Evolutionary conservation across 345 rosid genomes (phyloP).

Genomic region (Citropsis articulata): DNA sequence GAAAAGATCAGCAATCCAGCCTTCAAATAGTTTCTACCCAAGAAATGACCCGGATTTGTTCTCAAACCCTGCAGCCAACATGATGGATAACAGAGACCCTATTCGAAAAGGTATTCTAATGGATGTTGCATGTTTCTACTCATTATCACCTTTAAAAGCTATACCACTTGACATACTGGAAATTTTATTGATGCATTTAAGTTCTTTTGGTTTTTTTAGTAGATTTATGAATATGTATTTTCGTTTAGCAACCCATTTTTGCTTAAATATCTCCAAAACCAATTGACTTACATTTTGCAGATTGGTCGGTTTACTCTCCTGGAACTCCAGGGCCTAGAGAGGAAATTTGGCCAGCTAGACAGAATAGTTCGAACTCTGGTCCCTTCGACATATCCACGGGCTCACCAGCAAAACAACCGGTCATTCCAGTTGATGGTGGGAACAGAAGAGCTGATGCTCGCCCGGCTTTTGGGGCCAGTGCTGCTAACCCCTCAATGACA

Average conservation of each 20-base stretch:
- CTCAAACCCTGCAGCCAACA: conserved; percentile 49
- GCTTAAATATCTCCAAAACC: conserved; percentile 48
- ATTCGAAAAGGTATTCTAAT: conserved; percentile 61
- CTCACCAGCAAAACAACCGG: conserved; percentile 55
- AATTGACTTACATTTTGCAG: conserved; percentile 85
- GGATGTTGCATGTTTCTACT: conserved; percentile 6
- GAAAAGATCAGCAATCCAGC: conserved; percentile 83
- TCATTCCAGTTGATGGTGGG: conserved; percentile 54
- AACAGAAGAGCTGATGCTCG: conserved; percentile 52
- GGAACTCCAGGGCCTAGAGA: conserved; percentile 95
- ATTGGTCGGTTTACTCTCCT: conserved; percentile 75
- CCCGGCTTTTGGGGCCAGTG: conserved; percentile 42
- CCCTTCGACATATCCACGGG: conserved; percentile 61
- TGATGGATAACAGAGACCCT: conserved; percentile 67
- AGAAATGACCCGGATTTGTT: conserved; percentile 76
- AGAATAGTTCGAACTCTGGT: conserved; percentile 66
- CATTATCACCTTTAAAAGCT: background rate
- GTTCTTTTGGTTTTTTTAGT: conserved; percentile 4
- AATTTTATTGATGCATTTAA: background rate
- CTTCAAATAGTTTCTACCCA: conserved; percentile 57
- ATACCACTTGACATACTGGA: background rate
- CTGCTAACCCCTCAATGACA: conserved; percentile 67
- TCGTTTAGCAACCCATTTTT: conserved; percentile 15
- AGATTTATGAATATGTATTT: conserved; percentile 3
- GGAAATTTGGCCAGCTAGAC: conserved; percentile 89